Evolutionary conservation across 192 early-diverging fungal species (phyloP).

Genomic region (Backusella luteola): DNA sequence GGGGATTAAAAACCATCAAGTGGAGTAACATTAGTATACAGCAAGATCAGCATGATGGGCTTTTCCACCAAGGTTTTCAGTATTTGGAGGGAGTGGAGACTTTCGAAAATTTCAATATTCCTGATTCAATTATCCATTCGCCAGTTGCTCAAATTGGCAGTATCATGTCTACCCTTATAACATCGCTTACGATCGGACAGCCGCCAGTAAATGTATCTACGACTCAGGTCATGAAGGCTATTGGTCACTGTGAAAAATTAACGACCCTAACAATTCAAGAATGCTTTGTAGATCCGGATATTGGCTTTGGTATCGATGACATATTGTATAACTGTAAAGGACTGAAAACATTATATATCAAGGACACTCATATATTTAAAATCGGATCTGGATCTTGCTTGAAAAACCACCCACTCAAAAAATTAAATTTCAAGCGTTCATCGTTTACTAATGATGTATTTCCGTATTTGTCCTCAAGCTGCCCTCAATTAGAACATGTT

Average conservation of each 20-base stretch:
- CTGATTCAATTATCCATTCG: neutral
- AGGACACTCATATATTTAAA: neutral
- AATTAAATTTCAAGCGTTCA: neutral
- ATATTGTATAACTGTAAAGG: neutral
- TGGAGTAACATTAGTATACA: constrained; percentile 1
- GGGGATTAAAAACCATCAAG: neutral
- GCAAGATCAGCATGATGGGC: neutral
- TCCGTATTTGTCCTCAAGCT: neutral
- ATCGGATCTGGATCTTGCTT: neutral
- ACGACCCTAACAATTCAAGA: neutral
- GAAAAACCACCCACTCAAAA: constrained; percentile 5
- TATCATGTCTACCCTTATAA: neutral
- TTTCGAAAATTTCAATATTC: constrained; percentile 7
- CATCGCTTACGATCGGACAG: constrained; percentile 6
- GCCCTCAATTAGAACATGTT: neutral
- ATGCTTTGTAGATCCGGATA: neutral
- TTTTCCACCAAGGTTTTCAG: neutral
- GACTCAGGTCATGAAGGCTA: neutral
- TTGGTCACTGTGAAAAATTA: constrained; percentile 7
- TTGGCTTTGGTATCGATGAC: neutral
- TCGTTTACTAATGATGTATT: constrained; percentile 9
- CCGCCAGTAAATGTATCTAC: neutral
- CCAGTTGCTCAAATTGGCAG: neutral
- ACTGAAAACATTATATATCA: neutral
- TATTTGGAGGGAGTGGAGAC: neutral